Evolutionary conservation across 2,329 filamentous ascomycete species (phyloP).

Genomic region (Annulohypoxylon truncatum): DNA sequence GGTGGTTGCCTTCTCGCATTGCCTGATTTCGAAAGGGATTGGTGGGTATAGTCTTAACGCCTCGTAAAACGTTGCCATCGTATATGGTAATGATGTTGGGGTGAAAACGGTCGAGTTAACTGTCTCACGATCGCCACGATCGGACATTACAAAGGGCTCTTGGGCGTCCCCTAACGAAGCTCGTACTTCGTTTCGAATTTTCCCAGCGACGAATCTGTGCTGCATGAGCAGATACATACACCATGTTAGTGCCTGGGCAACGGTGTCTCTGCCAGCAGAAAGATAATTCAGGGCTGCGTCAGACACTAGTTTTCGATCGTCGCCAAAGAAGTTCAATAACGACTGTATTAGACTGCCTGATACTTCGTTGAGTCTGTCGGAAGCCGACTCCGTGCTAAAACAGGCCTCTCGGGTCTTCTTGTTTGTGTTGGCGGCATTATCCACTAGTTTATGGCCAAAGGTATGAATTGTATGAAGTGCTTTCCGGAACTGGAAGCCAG

Average conservation of each 20-base stretch:
- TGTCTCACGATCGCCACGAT: constrained; percentile 1
- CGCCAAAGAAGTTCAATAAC: constrained; percentile 66
- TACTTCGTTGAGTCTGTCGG: constrained; percentile 53
- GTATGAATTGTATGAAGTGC: constrained; percentile 63
- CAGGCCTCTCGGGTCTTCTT: constrained; percentile 34
- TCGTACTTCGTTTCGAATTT: constrained; percentile 58
- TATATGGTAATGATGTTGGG: constrained; percentile 63
- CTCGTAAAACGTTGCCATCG: constrained; percentile 72
- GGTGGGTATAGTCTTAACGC: constrained; percentile 71
- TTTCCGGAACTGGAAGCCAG: constrained; percentile 59
- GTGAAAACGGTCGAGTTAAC: constrained; percentile 53
- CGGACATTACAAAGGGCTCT: constrained; percentile 11
- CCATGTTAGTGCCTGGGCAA: constrained; percentile 74
- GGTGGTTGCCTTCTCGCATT: constrained; percentile 62
- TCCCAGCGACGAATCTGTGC: constrained; percentile 55
- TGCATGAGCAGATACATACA: constrained; percentile 70
- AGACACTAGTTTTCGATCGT: constrained; percentile 65
- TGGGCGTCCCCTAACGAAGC: constrained; percentile 36
- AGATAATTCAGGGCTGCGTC: constrained; percentile 75
- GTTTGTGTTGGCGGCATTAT: constrained; percentile 61
- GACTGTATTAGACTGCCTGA: constrained; percentile 71
- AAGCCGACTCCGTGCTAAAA: constrained; percentile 5
- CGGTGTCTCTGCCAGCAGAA: constrained; percentile 72
- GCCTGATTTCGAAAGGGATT: constrained; percentile 74
- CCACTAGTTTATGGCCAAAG: constrained; percentile 69